These are phyloP conservation scores for Sporothrix curviconia DNA, from an alignment of 2,329 filamentous ascomycete genomes.

Conservation along the genomic window DNA sequence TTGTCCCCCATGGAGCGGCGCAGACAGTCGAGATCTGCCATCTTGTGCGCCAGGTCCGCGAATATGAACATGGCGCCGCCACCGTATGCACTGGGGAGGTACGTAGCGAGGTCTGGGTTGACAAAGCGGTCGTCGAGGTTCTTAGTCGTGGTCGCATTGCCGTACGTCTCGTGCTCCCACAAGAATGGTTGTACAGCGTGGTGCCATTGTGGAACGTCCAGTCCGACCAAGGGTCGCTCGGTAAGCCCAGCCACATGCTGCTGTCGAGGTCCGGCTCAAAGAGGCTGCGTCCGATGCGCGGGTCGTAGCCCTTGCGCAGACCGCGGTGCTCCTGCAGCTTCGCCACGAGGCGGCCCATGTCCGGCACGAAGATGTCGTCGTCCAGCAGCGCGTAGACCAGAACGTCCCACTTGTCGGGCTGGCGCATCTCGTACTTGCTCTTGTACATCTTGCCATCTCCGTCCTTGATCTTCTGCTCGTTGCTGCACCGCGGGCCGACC, in stretches of 20 bases:
- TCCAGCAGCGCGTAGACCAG: slow-evolving; percentile 39
- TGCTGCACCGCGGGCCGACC: too few relatives aligned
- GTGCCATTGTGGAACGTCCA: slow-evolving; percentile 32
- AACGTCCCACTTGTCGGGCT: background rate
- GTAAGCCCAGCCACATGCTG: slow-evolving; percentile 37
- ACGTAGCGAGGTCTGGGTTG: background rate
- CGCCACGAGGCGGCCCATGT: slow-evolving; percentile 32
- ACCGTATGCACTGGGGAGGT: slow-evolving; percentile 34
- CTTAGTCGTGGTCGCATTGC: background rate
- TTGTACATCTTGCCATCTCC: background rate
- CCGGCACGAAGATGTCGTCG: slow-evolving; percentile 42
- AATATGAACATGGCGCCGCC: slow-evolving; percentile 41
- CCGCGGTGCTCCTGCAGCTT: slow-evolving; percentile 24
- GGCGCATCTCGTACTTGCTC: background rate
- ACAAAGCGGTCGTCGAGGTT: background rate
- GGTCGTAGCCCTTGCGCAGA: background rate
- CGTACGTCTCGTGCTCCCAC: background rate
- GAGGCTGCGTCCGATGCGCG: too few relatives aligned
- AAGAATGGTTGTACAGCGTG: background rate
- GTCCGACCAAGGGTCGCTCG: slow-evolving; percentile 36
- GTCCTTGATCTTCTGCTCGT: background rate
- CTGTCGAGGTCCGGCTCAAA: background rate
- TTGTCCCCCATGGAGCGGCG: slow-evolving; percentile 14
- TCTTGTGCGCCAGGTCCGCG: slow-evolving; percentile 26
- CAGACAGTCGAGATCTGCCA: slow-evolving; percentile 35